Evolutionary conservation across 208 protist genomes (phyloP).

Genomic region (Leishmania turanica): DNA sequence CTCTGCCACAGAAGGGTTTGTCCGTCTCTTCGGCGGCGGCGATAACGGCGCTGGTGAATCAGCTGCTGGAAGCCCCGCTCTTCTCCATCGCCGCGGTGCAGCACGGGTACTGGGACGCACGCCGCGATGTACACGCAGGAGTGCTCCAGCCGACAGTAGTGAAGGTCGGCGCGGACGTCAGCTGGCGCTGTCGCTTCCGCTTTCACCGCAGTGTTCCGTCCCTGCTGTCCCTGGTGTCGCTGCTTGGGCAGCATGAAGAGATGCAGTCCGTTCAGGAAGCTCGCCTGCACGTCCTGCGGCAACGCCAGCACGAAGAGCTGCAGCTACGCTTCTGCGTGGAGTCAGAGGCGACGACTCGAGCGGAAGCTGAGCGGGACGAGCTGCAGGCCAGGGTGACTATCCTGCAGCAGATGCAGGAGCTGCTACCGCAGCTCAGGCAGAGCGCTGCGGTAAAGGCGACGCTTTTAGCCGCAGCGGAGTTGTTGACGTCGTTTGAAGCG

Average conservation of each 20-base stretch:
- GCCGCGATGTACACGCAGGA: conserved; percentile 58
- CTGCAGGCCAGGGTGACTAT: conserved; percentile 18
- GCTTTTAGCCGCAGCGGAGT: conserved; percentile 16
- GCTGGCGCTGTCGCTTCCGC: conserved; percentile 35
- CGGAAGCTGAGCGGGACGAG: conserved; percentile 29
- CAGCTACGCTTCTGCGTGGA: conserved; percentile 40
- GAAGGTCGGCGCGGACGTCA: conserved; percentile 58
- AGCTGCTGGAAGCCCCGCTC: conserved; percentile 53
- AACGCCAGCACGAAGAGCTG: conserved; percentile 33
- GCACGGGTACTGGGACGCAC: conserved; percentile 71
- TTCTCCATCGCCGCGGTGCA: conserved; percentile 46
- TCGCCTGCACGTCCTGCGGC: conserved; percentile 18
- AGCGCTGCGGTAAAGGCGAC: conserved; percentile 8
- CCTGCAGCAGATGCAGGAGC: conserved; percentile 16
- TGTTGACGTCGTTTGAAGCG: neutral
- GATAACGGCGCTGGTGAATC: conserved; percentile 5
- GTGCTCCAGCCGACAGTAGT: conserved; percentile 63
- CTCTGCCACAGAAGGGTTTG: neutral
- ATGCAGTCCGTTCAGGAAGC: conserved; percentile 26
- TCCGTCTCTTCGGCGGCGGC: neutral
- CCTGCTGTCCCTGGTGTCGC: conserved; percentile 41
- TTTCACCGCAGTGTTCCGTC: conserved; percentile 65
- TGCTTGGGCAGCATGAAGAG: conserved; percentile 70
- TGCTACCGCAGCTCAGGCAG: conserved; percentile 6
- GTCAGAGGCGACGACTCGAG: conserved; percentile 41